Evolutionary conservation across 2,329 filamentous ascomycete species (phyloP), one percentile per base, ranked within the genome.

Genomic region (Fusarium oligoseptatum): DNA sequence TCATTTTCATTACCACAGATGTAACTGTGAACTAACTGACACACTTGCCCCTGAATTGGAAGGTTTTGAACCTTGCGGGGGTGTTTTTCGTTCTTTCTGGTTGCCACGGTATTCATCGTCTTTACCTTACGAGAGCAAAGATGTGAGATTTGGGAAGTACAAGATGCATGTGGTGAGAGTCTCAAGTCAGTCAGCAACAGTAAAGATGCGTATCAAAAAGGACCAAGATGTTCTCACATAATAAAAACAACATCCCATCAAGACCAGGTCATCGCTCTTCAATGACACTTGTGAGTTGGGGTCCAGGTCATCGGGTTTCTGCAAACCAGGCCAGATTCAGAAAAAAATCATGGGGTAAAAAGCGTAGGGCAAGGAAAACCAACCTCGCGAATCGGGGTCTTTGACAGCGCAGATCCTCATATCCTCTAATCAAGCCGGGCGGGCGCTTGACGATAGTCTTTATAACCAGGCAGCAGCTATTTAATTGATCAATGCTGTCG

Each of bases 391-490:
- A 48, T 70, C 56, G 22, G 45, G 48, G 27, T 29, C 20, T 20
- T 22, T 75, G 68, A 45, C 68, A 70, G 65, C 58, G 72, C 72
- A 73, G 65, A 75, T 74, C 72, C 24, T 60, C 12, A 36, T 32
- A 43, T 48, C 32, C 29, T 70, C 60, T 45, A 34, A 50, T 63
- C 41, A 15, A 37, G 39, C 11, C 17, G 17, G 11, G 32, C 39
- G 43, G 48, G 48, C 48, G 48, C 48, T 52, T 52, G 24, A 32
- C 2, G 29, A 17, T 52, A 29, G 27, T 52, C 48, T 29, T 20
- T 32, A 32, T 32, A 52, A 52, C 8, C 27, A 52, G 48, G 48
- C 27, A 52, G 48, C 48, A 52, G 48, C 17, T 20, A 27, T 14
- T 17, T 52, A 6, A 52, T 52, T 29, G 48, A 52, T 52, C 48